Base-by-base conservation (phyloP, 2,329 filamentous ascomycete species). In the Aspergillus unguis region DNA sequence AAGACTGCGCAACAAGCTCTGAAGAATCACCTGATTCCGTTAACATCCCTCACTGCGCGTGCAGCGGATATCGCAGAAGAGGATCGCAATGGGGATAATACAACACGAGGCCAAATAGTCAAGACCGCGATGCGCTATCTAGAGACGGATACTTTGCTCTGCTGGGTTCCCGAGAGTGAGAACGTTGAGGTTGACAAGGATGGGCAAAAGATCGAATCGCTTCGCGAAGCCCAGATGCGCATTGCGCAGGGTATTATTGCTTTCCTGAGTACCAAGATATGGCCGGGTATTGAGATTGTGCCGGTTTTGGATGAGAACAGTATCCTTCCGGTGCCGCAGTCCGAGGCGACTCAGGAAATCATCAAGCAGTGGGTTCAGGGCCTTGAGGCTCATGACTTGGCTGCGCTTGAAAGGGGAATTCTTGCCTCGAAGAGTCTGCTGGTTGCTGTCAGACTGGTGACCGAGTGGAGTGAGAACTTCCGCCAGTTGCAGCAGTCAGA, bases 101-200 rank as follows among this genome's bases (percentile, higher is more conserved):
- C 77, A 26, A 78, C 87, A 35, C 81, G 92, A 33, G 68, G 80
- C 0, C 76, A 80, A 37, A 85, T 96, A 43, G 75, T 87, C 11
- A 77, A 76, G 17, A 85, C 84, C 58, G 75, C 94, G 47, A 82
- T 97, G 79, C 83, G 87, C 43, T 97, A 97, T 71, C 81, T 99
- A 27, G 85, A 91, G 63, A 97, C 94, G 1, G 94, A 99, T 73
- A 92, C 90, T 0, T 75, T 97, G 33, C 83, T 99, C 1, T 97
- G 92, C 80, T 96, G 91, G 89, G 90, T 84, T 17, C 85, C 85
- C 0, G 79, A 51, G 74, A 73, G 75, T 54, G 72, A 80, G 67
- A 79, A 83, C 37, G 76, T 77, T 2, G 73, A 84, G 37, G 70
- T 76, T 29, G 64, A 69, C 3, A 71, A 69, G 40, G 77, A 79